Conservation (phyloP, 805 yeast species). For the Myxozyma udenii region DNA sequence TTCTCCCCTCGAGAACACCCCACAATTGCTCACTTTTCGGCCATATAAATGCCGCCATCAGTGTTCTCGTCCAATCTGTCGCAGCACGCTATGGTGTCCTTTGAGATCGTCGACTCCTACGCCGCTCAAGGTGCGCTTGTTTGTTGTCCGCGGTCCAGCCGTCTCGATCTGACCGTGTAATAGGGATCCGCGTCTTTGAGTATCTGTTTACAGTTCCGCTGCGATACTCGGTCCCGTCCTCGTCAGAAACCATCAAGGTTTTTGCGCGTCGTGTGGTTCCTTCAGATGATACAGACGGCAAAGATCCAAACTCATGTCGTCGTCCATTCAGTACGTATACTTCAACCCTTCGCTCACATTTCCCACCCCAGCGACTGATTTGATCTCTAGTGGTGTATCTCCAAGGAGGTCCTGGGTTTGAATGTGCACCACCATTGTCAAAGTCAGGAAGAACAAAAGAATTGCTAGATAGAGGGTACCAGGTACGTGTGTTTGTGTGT, state of each 20-base stretch:
- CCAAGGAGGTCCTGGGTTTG: constrained; percentile 31
- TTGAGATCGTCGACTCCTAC: constrained; percentile 15
- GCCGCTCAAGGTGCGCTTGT: constrained; percentile 18
- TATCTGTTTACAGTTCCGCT: constrained; percentile 20
- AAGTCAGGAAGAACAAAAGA: constrained; percentile 42
- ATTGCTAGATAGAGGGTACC: constrained; percentile 41
- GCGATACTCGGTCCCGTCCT: constrained; percentile 8
- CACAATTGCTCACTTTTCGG: too few relatives aligned
- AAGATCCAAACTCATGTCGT: constrained; percentile 18
- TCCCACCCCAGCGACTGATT: not conserved
- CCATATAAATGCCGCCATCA: too few relatives aligned
- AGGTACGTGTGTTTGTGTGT: constrained; percentile 1
- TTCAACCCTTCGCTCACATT: not conserved
- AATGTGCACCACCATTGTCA: constrained; percentile 39
- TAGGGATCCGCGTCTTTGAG: constrained; percentile 24
- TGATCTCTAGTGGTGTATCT: constrained; percentile 21
- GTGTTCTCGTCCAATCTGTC: too few relatives aligned
- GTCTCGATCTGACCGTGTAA: too few relatives aligned
- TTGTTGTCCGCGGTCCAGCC: too few relatives aligned
- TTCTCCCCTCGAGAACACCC: too few relatives aligned
- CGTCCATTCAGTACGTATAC: constrained; percentile 23
- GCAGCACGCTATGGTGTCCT: constrained; percentile 8
- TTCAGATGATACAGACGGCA: constrained; percentile 15
- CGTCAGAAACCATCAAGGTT: constrained; percentile 8
- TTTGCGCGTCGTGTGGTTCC: constrained; percentile 26